Evolutionary conservation across 805 yeast species (phyloP), one percentile per base, ranked within the genome.

Genomic region (Pichia deserticola): DNA sequence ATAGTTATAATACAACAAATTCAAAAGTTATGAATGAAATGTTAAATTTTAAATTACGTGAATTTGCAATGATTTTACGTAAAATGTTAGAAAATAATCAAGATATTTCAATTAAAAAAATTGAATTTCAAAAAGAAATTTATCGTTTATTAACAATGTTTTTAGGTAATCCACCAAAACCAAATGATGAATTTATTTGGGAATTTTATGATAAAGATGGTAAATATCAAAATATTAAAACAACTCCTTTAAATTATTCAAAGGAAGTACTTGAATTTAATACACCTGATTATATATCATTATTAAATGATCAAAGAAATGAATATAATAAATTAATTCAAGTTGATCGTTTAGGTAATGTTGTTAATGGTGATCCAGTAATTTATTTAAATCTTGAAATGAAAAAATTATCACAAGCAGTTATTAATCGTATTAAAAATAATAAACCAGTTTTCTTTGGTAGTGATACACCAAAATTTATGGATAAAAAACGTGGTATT

Each of bases 391-490:
- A 88, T 64, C 72, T 80, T 48, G 82, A 81, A 40, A 76, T 82
- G 51, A 76, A 76, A 15, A 70, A 70, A 8, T 69, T 88, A 49
- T 78, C 88, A 42, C 60, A 73, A 34, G 73, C 81, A 44, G 86
- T 87, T 32, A 78, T 86, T 37, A 75, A 78, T 59, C 79, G 88
- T 68, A 76, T 88, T 61, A 76, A 83, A 68, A 73, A 72, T 53
- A 82, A 86, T 67, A 84, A 84, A 69, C 84, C 95, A 0, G 87
- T 89, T 7, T 89, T 88, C 71, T 89, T 88, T 61, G 96, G 96
- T 11, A 82, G 90, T 15, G 95, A 88, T 65, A 87, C 90, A n/a
- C 93, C 92, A 28, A 82, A 84, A 63, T 88, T 73, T 67, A 77
- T 75, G 76, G 79, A 82, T 64, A 74, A 73, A 50, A 65, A 64